Conservation (phyloP, 306 rosid species). For the Cucurbita maxima region DNA sequence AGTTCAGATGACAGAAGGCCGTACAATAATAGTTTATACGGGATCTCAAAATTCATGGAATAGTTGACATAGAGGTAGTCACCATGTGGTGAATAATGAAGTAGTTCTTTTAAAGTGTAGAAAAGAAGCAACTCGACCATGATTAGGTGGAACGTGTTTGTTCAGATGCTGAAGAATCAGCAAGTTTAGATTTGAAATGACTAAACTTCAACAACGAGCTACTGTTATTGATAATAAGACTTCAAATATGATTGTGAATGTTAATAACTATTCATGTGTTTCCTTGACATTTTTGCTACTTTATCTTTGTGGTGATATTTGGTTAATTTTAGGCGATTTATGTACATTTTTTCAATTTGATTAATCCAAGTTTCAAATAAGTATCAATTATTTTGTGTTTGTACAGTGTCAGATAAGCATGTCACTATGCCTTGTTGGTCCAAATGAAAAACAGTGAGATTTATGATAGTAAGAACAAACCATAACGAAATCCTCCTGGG, state of each 20-base stretch:
- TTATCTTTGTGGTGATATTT: neutral
- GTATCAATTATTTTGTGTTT: neutral
- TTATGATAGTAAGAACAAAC: slow-evolving; percentile 12
- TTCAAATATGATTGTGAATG: neutral
- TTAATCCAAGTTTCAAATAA: neutral
- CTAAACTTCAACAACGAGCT: neutral
- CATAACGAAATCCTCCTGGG: slow-evolving; percentile 60
- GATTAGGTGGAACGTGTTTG: neutral
- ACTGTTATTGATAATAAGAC: neutral
- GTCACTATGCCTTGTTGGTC: neutral
- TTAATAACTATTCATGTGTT: neutral
- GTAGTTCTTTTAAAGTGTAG: neutral
- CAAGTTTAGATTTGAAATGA: neutral
- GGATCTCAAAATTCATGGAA: neutral
- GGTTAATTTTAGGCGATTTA: neutral
- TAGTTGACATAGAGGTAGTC: neutral
- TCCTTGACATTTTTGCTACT: neutral
- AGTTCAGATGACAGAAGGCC: neutral
- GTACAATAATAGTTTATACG: neutral
- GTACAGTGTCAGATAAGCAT: neutral
- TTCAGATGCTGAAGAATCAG: neutral
- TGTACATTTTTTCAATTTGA: neutral
- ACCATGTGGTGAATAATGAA: neutral
- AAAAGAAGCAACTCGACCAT: neutral
- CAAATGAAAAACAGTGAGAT: neutral